These are phyloP conservation scores for Globisporangium cederbergense DNA, from an alignment of 352 stramenopile genomes.

Conservation along the genomic window DNA sequence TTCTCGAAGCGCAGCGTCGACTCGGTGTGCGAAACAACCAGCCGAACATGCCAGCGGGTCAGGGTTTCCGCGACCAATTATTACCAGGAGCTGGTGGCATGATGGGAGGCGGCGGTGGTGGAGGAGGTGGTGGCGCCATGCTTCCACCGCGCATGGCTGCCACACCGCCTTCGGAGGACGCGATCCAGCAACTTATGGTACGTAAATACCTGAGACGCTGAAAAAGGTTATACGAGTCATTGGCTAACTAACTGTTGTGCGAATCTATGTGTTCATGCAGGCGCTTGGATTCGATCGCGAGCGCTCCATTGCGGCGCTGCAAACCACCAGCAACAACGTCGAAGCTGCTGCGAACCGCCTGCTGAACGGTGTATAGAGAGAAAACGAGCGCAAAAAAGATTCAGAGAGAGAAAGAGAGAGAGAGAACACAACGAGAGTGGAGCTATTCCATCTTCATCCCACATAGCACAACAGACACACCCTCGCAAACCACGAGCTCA, in stretches of 20 bases:
- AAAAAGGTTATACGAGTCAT: background rate
- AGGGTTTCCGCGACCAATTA: constrained; percentile 82
- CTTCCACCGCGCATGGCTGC: constrained; percentile 60
- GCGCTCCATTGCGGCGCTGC: constrained; percentile 63
- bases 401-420: background rate
- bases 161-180: constrained; percentile 63
- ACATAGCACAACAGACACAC: background rate
- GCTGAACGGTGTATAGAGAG: constrained; percentile 58
- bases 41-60: constrained; percentile 27
- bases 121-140: constrained; percentile 33
- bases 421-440: too few relatives aligned
- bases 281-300: constrained; percentile 73
- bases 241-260: constrained; percentile 12
- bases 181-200: constrained; percentile 79
- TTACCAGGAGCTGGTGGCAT: constrained; percentile 55
- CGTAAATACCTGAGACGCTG: constrained; percentile 6
- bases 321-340: constrained; percentile 82
- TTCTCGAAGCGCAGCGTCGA: constrained; percentile 68
- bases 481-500: background rate
- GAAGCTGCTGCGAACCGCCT: constrained; percentile 82
- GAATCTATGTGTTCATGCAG: constrained; percentile 19
- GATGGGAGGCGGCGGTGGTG: constrained; percentile 24
- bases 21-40: constrained; percentile 47
- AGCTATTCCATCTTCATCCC: background rate
- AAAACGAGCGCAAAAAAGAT: background rate